A percentile compares a stretch with the other conserved stretches of the same genome.
Evolutionary conservation across 2,329 filamentous ascomycete species (phyloP).

Genomic region (Ophiobolus disseminans): DNA sequence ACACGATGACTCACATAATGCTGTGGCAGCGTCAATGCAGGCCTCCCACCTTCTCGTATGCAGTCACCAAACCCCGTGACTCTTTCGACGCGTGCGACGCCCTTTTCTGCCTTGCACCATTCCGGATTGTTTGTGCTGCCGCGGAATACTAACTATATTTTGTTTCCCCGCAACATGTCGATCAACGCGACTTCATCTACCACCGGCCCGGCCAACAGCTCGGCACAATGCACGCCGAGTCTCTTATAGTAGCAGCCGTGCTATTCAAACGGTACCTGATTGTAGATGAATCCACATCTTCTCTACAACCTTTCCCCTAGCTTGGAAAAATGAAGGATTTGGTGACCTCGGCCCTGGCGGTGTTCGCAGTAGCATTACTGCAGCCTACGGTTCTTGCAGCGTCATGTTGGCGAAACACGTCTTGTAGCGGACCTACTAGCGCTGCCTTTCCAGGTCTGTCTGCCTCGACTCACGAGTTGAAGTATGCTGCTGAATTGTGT

Average conservation of each 20-base stretch:
- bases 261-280: background rate
- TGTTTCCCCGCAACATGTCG: slow-evolving; percentile 7
- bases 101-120: too few species aligned
- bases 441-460: slow-evolving; percentile 55
- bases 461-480: background rate
- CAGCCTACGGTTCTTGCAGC: slow-evolving; percentile 2
- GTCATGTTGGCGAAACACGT: slow-evolving; percentile 63
- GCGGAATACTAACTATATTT: too few species aligned
- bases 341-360: background rate
- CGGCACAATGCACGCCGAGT: slow-evolving; percentile 9
- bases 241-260: background rate
- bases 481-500: background rate
- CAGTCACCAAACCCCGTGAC: too few species aligned
- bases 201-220: slow-evolving; percentile 7
- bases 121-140: too few species aligned
- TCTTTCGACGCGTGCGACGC: too few species aligned
- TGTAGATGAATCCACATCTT: background rate
- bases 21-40: too few species aligned
- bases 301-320: too few species aligned
- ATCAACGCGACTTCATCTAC: slow-evolving; percentile 4
- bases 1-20: background rate
- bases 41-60: too few species aligned
- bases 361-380: background rate
- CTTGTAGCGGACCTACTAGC: slow-evolving; percentile 59
- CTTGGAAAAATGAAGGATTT: background rate